Base-by-base conservation (phyloP, 2,329 filamentous ascomycete genomes). In the Calonectria fujianensis region DNA sequence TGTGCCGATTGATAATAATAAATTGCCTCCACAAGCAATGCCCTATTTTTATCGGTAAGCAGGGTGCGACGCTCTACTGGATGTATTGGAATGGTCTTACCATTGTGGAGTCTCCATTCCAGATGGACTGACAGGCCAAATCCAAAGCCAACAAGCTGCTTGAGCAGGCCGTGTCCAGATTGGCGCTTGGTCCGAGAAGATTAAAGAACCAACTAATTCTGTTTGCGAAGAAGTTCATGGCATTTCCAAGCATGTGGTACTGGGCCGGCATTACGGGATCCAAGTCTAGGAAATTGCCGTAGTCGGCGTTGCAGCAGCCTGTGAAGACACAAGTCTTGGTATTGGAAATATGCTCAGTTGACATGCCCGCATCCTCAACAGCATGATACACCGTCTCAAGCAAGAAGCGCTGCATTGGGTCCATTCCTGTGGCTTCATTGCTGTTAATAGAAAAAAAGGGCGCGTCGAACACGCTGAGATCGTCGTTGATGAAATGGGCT, bases 121-220 rank as follows among this genome's bases (percentile, higher is more conserved):
- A 85, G 13, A 89, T 73, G 74, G 86, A 84, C 45, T 85, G 69
- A 2, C 69, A 78, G 0, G 74, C 78, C 61, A 79, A 51, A 32
- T 80, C 71, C 1, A 80, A 27, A 27, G 78, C 78, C 0, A 63
- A 66, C 10, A 80, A 48, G 16, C 74, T 69, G 24, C 74, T 77
- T 1, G 76, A 78, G 3, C 77, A 80, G 0, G 76, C 78, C 2
- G 77, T 80, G 18, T 80, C 75, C 5, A 80, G 48, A 11, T 74
- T 72, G 1, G 77, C 57, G 2, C 77, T 79, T 10, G 78, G 77
- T 1, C 78, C 77, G 1, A 37, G 54, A 16, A 79, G 50, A 4
- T 72, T 75, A 52, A 77, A 87, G 71, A 82, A 86, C 82, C 84
- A 88, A 39, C 84, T 85, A 16, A 87, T 76, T 1, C 87, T 82